These are phyloP conservation scores for Lodderomyces pseudojiufengensis DNA, from an alignment of 1,139 yeast species.

Conservation along the genomic window DNA sequence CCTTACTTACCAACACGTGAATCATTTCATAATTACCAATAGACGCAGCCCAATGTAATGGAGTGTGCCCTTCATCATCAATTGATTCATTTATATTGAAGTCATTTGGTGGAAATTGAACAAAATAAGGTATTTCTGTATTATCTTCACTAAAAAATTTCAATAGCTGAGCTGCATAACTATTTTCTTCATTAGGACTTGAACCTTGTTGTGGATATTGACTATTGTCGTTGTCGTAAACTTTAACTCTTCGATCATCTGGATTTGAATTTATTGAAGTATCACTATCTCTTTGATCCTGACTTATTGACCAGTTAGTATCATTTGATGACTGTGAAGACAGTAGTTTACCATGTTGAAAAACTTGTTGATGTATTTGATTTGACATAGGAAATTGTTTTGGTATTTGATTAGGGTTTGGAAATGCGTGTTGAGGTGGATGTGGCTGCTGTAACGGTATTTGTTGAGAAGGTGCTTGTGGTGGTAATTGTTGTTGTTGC, in stretches of 20 bases:
- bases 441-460: constrained; percentile 17
- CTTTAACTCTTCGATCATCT: constrained; percentile 16
- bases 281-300: constrained; percentile 37
- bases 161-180: constrained; percentile 55
- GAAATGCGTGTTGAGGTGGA: constrained; percentile 9
- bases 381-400: constrained; percentile 6
- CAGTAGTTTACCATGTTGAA: constrained; percentile 13
- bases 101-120: constrained; percentile 72
- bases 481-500: constrained; percentile 21
- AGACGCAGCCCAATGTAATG: constrained; percentile 96
- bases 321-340: constrained; percentile 47
- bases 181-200: constrained; percentile 21
- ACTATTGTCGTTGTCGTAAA: constrained; percentile 4
- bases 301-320: constrained; percentile 37
- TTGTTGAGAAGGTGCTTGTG: constrained; percentile 13
- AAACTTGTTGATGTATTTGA: constrained; percentile 15
- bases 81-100: constrained; percentile 82
- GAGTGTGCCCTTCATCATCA: constrained; percentile 95
- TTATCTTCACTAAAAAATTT: constrained; percentile 69
- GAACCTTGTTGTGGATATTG: constrained; percentile 7
- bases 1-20: constrained; percentile 62
- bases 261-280: constrained; percentile 42
- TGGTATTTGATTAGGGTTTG: constrained; percentile 8
- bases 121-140: constrained; percentile 67
- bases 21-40: constrained; percentile 77